Evolutionary conservation across 208 protist genomes (phyloP).

Genomic region (Leishmania tropica): DNA sequence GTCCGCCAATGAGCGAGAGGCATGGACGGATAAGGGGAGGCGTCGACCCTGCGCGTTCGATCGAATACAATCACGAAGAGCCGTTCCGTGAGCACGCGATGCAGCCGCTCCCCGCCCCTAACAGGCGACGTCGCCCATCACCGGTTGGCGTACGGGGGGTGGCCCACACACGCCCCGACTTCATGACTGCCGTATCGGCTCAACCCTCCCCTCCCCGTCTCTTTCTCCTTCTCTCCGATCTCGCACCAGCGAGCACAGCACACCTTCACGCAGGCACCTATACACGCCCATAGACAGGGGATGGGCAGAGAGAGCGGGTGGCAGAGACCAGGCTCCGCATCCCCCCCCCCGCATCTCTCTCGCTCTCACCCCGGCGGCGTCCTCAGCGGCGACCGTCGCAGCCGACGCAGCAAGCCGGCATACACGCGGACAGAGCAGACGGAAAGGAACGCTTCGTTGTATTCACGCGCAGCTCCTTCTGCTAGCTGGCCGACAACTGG

Average conservation of each 20-base stretch:
- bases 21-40: too few relatives aligned
- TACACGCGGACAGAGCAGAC: not conserved
- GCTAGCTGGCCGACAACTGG: not conserved
- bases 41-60: too few relatives aligned
- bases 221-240: not conserved
- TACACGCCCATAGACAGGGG: not conserved
- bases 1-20: too few relatives aligned
- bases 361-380: not conserved
- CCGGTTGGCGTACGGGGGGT: too few relatives aligned
- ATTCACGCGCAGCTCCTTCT: not conserved
- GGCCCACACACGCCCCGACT: not conserved
- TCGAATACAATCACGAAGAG: too few relatives aligned
- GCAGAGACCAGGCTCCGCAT: not conserved
- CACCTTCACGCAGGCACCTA: not conserved
- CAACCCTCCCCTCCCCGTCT: not conserved
- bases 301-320: not conserved
- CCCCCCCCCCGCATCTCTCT: not conserved
- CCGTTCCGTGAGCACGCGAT: too few relatives aligned
- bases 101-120: not conserved
- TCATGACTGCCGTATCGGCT: not conserved
- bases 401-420: not conserved
- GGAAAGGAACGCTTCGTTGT: not conserved
- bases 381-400: not conserved
- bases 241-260: not conserved
- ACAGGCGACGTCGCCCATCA: too few relatives aligned